Percentiles rank a stretch among this genome's conserved stretches.
Conservation (phyloP, 2,329 filamentous ascomycete genomes). For the Calonectria pauciramosa region DNA sequence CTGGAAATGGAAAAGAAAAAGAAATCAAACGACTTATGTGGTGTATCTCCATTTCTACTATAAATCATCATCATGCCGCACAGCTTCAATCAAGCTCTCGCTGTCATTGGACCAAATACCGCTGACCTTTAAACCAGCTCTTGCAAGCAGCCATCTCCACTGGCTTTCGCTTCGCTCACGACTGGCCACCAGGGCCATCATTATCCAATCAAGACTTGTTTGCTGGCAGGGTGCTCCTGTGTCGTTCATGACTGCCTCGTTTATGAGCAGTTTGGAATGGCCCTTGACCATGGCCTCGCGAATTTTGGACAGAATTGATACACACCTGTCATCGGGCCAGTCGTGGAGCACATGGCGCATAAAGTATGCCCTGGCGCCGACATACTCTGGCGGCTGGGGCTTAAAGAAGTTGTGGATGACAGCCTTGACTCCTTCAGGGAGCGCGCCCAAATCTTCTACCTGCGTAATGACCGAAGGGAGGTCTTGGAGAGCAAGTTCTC, state of each 20-base stretch:
- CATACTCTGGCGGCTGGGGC: slow-evolving; percentile 36
- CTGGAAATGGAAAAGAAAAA: no score
- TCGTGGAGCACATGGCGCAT: slow-evolving; percentile 63
- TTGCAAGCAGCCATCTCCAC: slow-evolving; percentile 31
- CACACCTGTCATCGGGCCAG: slow-evolving; percentile 57
- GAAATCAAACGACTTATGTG: not conserved
- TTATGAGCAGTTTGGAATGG: slow-evolving; percentile 39
- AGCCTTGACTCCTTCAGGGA: slow-evolving; percentile 16
- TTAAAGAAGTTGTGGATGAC: slow-evolving; percentile 43
- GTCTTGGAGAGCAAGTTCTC: slow-evolving; percentile 26
- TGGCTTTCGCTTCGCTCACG: slow-evolving; percentile 37
- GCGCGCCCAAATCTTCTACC: not conserved
- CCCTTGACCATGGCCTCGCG: slow-evolving; percentile 33
- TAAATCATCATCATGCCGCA: slow-evolving; percentile 12
- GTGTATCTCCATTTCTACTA: not conserved
- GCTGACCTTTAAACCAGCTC: slow-evolving; percentile 27
- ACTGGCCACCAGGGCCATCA: slow-evolving; percentile 42
- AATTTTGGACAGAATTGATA: slow-evolving; percentile 46
- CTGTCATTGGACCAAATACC: slow-evolving; percentile 25
- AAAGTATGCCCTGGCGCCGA: slow-evolving; percentile 57
- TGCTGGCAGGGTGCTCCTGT: slow-evolving; percentile 37
- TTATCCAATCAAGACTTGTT: slow-evolving; percentile 45
- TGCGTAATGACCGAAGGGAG: slow-evolving; percentile 28
- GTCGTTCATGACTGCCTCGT: slow-evolving; percentile 33
- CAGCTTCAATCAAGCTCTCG: slow-evolving; percentile 33